These are phyloP conservation scores for Begonia masoniana DNA, from an alignment of 306 rosid species.

Conservation along the genomic window DNA sequence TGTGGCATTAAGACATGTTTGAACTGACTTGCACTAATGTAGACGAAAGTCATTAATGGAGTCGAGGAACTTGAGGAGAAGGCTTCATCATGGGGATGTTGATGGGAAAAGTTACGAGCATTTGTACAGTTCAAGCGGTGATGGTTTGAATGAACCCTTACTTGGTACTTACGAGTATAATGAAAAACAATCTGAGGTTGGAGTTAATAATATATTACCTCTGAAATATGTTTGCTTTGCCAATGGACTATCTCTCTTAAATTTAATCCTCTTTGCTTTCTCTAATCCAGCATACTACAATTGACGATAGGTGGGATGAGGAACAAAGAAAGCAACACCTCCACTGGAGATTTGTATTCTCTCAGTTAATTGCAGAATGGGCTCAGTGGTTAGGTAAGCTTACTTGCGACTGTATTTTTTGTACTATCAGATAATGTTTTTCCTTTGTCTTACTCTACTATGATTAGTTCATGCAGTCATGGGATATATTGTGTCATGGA, in stretches of 20 bases:
- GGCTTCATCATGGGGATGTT: slow-evolving; percentile 83
- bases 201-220: background rate
- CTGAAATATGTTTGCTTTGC: background rate
- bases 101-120: slow-evolving; percentile 50
- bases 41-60: slow-evolving; percentile 28
- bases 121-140: slow-evolving; percentile 33
- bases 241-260: background rate
- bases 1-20: background rate
- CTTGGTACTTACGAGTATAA: slow-evolving; percentile 29
- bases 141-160: slow-evolving; percentile 54
- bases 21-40: background rate
- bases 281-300: slow-evolving; percentile 11
- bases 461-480: background rate
- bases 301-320: slow-evolving; percentile 62
- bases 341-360: slow-evolving; percentile 77
- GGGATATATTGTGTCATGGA: background rate
- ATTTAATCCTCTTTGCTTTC: slow-evolving; percentile 1
- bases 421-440: background rate
- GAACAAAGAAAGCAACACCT: slow-evolving; percentile 56
- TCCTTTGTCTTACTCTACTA: background rate
- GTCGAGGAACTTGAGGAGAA: slow-evolving; percentile 58
- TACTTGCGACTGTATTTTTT: slow-evolving; percentile 9
- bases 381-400: slow-evolving; percentile 76
- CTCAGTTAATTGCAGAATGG: slow-evolving; percentile 80
- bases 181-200: slow-evolving; percentile 36